A percentile compares a stretch with the other conserved stretches of the same genome.
Evolutionary conservation across 2,329 filamentous ascomycete species (phyloP).

Genomic region (Onygenales sp.): DNA sequence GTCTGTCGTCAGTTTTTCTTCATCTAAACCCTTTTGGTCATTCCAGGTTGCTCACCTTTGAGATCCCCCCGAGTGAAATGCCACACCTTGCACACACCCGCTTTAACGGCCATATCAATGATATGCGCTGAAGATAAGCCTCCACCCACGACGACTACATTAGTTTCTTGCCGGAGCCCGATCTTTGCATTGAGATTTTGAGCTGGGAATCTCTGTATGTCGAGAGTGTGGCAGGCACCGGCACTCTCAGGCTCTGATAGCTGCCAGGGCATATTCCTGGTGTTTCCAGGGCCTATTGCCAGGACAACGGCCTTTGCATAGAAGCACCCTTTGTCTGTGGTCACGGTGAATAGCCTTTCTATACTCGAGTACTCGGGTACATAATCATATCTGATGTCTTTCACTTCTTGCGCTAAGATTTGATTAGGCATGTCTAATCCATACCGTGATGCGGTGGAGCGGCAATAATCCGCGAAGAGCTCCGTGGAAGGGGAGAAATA

Average conservation of each 20-base stretch:
- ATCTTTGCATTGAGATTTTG: slow-evolving; percentile 46
- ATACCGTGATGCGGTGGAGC: slow-evolving; percentile 49
- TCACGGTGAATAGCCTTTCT: slow-evolving; percentile 56
- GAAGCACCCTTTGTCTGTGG: slow-evolving; percentile 41
- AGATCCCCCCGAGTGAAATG: slow-evolving; percentile 54
- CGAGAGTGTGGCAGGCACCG: slow-evolving; percentile 55
- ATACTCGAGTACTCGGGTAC: slow-evolving; percentile 33
- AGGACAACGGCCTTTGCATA: slow-evolving; percentile 57
- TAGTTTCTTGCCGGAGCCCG: slow-evolving; percentile 41
- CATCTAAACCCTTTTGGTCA: background rate
- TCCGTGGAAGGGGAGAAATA: slow-evolving; percentile 56
- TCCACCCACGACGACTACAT: slow-evolving; percentile 62
- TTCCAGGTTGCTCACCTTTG: slow-evolving; percentile 28
- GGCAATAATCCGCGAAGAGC: slow-evolving; percentile 55
- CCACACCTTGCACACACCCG: slow-evolving; percentile 58
- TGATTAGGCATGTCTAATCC: slow-evolving; percentile 42
- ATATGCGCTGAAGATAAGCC: slow-evolving; percentile 70
- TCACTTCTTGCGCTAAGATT: slow-evolving; percentile 51
- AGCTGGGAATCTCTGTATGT: slow-evolving; percentile 51
- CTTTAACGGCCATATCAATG: slow-evolving; percentile 54
- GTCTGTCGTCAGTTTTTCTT: slow-evolving; percentile 5
- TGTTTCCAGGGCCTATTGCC: slow-evolving; percentile 59
- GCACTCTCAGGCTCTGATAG: slow-evolving; percentile 30
- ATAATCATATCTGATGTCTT: slow-evolving; percentile 51
- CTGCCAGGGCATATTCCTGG: slow-evolving; percentile 40